Percentiles rank a stretch among this genome's conserved stretches.
phyloP scores from a whole-genome alignment of 1,139 yeast genomes.

The Hansenula anomala region DNA sequence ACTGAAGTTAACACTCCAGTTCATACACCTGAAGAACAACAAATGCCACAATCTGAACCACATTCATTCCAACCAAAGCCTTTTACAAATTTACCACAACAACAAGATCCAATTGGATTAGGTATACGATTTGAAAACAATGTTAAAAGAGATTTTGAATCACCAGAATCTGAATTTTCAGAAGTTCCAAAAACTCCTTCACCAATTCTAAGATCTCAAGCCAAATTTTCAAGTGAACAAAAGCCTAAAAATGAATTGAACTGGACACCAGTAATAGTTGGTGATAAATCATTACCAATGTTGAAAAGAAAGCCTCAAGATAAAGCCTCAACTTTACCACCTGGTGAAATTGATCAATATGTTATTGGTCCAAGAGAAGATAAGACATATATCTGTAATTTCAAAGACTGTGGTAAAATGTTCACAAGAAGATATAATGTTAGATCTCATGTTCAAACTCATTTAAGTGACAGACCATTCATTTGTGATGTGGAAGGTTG shows the following conservation, averaged over 20 bases:
- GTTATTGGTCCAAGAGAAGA: slow-evolving; percentile 77
- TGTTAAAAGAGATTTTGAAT: not conserved
- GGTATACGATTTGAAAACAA: slow-evolving; percentile 3
- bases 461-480: slow-evolving; percentile 89
- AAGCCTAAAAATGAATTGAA: slow-evolving; percentile 7
- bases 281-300: slow-evolving; percentile 4
- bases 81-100: not conserved
- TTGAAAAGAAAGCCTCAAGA: slow-evolving; percentile 25
- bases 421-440: slow-evolving; percentile 90
- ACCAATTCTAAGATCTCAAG: slow-evolving; percentile 29
- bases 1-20: slow-evolving; percentile 2
- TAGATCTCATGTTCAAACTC: slow-evolving; percentile 97
- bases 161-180: slow-evolving; percentile 11
- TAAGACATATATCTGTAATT: slow-evolving; percentile 66
- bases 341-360: slow-evolving; percentile 83
- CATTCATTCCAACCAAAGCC: not conserved
- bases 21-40: slow-evolving; percentile 2
- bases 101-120: slow-evolving; percentile 1
- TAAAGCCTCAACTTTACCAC: slow-evolving; percentile 70
- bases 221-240: slow-evolving; percentile 20
- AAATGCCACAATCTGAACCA: not conserved
- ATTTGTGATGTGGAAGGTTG: slow-evolving; percentile 62
- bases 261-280: slow-evolving; percentile 16
- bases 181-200: slow-evolving; percentile 28
- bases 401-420: slow-evolving; percentile 73